Evolutionary conservation across 1,139 yeast genomes (phyloP), one percentile per base, ranked within the genome.

Genomic region (Candida tropicalis): DNA sequence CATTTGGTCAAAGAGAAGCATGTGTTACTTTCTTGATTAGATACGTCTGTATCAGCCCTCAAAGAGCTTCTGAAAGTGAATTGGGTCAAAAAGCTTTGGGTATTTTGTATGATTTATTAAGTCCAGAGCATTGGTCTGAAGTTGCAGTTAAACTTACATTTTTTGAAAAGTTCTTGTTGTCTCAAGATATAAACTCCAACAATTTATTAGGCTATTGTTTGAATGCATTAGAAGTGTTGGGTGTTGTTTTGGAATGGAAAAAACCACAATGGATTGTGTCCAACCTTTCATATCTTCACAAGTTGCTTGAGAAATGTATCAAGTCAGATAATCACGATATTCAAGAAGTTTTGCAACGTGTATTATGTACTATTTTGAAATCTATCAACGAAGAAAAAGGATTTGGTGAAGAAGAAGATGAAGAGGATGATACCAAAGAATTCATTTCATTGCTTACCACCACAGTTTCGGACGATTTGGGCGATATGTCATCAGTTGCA

Each of bases 11-110:
- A 58, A 74, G 95, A 37, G 98, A 91, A 61, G 89, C 97, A 0
- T 89, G 95, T 60, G 84, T 90, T n/a, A 90, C 96, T 0, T 91
- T 88, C 60, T 72, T 95, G 56, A 87, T 93, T 38, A 73, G 98
- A 44, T 90, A 87, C 55, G 86, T 91, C 29, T 91, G 98, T 62
- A 83, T 90, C 38, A 83, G 91, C 44, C 90, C 90, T 3, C 91
- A 87, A 48, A 76, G 95, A 51, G 93, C 93, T 0, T 80, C 93
- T 0, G 97, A 90, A 51, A 84, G 84, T 56, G 90, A 87, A 45
- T 68, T 89, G 11, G 95, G 97, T 6, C 84, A 84, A 49, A 80
- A 89, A 43, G 93, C 96, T 0, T 65, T 95, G 43, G 84, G 82
- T 10, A 82, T 90, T 9, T 68, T 95, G 41, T 82, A 86, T 45